Base-by-base conservation (phyloP, 1,284 basidiomycete species). In the Microbotryomycetes sp. region DNA sequence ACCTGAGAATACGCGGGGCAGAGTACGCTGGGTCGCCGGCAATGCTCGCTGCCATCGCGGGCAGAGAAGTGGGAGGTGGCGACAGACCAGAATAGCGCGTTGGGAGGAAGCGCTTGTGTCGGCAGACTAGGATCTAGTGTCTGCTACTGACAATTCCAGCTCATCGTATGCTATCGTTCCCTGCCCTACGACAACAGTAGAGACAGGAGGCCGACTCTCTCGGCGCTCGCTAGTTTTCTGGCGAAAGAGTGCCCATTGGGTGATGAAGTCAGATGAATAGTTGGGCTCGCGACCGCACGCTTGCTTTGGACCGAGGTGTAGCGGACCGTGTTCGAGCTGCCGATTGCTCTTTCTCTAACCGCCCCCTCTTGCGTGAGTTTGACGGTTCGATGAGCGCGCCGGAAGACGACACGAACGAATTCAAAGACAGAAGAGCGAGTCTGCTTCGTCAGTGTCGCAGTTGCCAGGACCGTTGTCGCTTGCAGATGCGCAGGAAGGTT, bases 1-100 rank as follows among this genome's bases (percentile, higher is more conserved):
- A 68, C 46, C 59, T 72, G 26, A 54, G 57, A n/a, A 68, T 72
- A 11, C 71, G 71, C 4, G 68, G 65, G 5, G 64, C 65, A 13
- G 71, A 72, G 56, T 72, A 56, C 53, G 61, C 61, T 0, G 57
- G 35, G 18, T 9, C 35, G 35, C 35, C 35, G 18, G 35, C 35
- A 11, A 41, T 9, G 18, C 35, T 41, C 9, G 35, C 35, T 11
- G 35, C 35, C 9, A 9, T 41, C 18, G 35, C 35, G 11, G 35
- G 18, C 11, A 41, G 35, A 41, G 18, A 41, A 9, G 9, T 41
- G 9, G 18, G 35, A 11, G 35, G 18, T 18, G 35, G 18, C 18
- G 35, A 41, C 18, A 41, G 35, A 11, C 35, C 18, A 11, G 11
- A 18, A 41, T 41, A 41, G 35, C n/a, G n/a, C n/a, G n/a, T n/a